Base-by-base conservation (phyloP, 1,139 yeast species). In the Suhomyces choctaworum region DNA sequence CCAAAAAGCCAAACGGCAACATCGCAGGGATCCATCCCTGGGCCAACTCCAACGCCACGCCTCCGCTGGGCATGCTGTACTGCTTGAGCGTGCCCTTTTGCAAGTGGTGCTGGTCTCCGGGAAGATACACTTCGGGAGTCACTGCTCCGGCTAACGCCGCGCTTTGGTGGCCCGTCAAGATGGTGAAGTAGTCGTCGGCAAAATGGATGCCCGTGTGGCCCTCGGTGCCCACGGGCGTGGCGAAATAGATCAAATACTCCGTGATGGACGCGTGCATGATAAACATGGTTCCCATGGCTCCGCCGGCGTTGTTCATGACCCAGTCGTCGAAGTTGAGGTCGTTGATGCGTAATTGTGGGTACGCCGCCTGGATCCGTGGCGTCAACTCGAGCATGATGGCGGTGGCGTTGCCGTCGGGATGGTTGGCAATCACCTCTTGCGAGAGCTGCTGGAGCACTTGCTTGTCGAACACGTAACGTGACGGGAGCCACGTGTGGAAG, bases 21-120 rank as follows among this genome's bases (percentile, higher is more conserved):
- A 92, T 92, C 34, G 94, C 82, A 22, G 98, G 98, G 48, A 92
- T 87, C 95, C 96, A 92, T 39, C 98, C 98, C 67, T 92, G 98
- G 6, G 98, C 98, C 54, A 92, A 75, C 60, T 92, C 98, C 50
- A 92, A 69, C 5, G 98, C 97, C 64, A 81, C 90, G 0, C 87
- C 71, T 22, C 82, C 94, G 26, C 76, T 61, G 1, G 87, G 83
- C 95, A 92, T 87, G 22, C 80, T 51, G 60, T 94, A 92, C 62
- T 94, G 98, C 63, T 85, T 88, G 47, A 78, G 77, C 29, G 62
- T 48, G 22, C 97, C 96, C 57, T 78, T 82, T 22, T 52, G 59
- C 56, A 92, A 70, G 56, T 83, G 94, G 60, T 94, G 95, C 45
- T 78, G 80, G 51, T 83, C 86, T 37, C 95, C 96, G 2, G 97